Evolutionary conservation across 2,329 filamentous ascomycete species (phyloP).

Genomic region (Aspergillus piperis): DNA sequence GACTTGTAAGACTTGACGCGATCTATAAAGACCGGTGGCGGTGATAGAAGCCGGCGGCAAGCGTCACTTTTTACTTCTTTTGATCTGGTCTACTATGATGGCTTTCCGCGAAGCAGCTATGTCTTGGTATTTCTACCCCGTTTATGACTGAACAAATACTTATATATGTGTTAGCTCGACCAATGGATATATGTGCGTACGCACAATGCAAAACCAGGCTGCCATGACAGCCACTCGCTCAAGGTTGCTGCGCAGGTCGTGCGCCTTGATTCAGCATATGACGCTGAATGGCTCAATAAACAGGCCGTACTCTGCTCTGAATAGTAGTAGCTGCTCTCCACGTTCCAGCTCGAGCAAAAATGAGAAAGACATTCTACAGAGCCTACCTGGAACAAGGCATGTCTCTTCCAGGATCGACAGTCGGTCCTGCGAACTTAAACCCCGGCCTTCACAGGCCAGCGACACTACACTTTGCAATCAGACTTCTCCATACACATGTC

Average conservation of each 20-base stretch:
- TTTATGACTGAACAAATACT: background rate
- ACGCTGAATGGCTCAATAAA: background rate
- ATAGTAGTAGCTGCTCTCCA: no score
- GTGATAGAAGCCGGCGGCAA: background rate
- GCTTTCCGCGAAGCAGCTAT: background rate
- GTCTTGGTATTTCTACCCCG: background rate
- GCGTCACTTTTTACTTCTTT: background rate
- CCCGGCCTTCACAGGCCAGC: background rate
- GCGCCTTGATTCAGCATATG: background rate
- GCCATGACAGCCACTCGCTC: background rate
- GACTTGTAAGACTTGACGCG: background rate
- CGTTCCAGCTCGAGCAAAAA: background rate
- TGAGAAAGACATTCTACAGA: background rate
- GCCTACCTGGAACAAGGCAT: background rate
- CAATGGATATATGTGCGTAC: background rate
- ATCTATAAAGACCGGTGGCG: background rate
- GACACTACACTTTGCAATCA: background rate
- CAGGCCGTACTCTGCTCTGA: background rate
- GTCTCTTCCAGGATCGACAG: background rate
- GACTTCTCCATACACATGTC: background rate
- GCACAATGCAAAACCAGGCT: background rate
- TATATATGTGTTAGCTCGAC: background rate
- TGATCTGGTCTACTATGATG: background rate
- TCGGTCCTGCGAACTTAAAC: background rate
- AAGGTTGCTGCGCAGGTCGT: conserved; percentile 3